Conservation (phyloP, 164 flowering plant species). For the Warburgia ugandensis region DNA sequence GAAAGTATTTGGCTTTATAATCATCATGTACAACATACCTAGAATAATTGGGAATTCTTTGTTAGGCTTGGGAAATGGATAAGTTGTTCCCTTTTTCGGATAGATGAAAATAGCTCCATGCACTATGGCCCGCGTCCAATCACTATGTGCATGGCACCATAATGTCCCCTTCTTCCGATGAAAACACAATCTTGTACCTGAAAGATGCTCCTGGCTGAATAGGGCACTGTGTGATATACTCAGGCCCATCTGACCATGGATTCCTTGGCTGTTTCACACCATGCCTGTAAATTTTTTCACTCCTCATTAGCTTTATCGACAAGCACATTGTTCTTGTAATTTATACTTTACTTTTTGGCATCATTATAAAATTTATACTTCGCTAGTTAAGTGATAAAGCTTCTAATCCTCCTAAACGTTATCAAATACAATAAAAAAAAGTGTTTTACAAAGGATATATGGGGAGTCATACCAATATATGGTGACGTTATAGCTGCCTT, state of each 20-base stretch:
- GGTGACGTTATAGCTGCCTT: conserved; percentile 21
- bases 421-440: no score
- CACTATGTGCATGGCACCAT: conserved; percentile 67
- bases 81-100: conserved; percentile 11
- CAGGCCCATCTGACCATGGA: conserved; percentile 57
- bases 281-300: conserved; percentile 17
- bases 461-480: conserved; percentile 24
- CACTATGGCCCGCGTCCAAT: conserved; percentile 30
- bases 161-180: conserved; percentile 42
- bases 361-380: no score
- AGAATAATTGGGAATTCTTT: conserved; percentile 17
- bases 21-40: background rate
- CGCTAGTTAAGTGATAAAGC: no score
- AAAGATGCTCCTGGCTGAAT: conserved; percentile 32
- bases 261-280: conserved; percentile 36
- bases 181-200: conserved; percentile 21
- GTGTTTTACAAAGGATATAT: no score
- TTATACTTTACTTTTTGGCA: no score
- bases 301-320: no score
- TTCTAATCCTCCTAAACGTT: no score
- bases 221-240: conserved; percentile 44
- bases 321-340: no score
- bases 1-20: no score
- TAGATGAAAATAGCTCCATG: conserved; percentile 11
- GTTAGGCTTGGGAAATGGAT: conserved; percentile 20